Evolutionary conservation across 805 yeast species (phyloP).

Genomic region (Metschnikowia lunata): DNA sequence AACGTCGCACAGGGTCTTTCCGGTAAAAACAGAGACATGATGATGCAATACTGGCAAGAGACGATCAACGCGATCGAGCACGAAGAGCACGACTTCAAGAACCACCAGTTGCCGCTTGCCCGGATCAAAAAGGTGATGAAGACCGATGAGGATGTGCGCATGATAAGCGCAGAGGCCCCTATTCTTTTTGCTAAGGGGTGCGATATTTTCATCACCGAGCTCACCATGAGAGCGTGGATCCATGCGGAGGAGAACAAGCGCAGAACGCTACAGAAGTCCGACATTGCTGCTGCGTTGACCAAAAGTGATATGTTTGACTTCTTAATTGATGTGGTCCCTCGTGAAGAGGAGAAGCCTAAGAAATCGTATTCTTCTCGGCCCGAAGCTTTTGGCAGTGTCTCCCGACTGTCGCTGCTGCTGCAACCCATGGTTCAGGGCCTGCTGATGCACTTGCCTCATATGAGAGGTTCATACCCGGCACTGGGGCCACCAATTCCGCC

Average conservation of each 20-base stretch:
- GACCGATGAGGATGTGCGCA: conserved; percentile 93
- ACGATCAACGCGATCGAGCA: conserved; percentile 88
- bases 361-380: conserved; percentile 25
- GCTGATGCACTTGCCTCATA: conserved; percentile 7
- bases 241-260: conserved; percentile 96
- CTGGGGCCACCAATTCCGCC: neutral
- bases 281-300: conserved; percentile 91
- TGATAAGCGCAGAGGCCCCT: conserved; percentile 99
- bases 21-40: conserved; percentile 64
- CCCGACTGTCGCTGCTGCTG: conserved; percentile 9
- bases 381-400: conserved; percentile 16
- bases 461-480: neutral
- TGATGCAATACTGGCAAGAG: conserved; percentile 98
- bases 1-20: conserved; percentile 73
- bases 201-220: conserved; percentile 92
- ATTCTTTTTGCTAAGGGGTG: conserved; percentile 96
- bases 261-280: conserved; percentile 88
- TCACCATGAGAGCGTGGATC: conserved; percentile 98
- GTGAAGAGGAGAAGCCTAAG: conserved; percentile 71
- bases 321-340: conserved; percentile 90
- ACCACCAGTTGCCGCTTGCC: conserved; percentile 92
- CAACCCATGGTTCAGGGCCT: conserved; percentile 14
- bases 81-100: conserved; percentile 86
- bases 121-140: conserved; percentile 97
- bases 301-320: conserved; percentile 97